Evolutionary conservation across 768 basidiomycete genomes (phyloP).

Genomic region (Amanita fuliginea): DNA sequence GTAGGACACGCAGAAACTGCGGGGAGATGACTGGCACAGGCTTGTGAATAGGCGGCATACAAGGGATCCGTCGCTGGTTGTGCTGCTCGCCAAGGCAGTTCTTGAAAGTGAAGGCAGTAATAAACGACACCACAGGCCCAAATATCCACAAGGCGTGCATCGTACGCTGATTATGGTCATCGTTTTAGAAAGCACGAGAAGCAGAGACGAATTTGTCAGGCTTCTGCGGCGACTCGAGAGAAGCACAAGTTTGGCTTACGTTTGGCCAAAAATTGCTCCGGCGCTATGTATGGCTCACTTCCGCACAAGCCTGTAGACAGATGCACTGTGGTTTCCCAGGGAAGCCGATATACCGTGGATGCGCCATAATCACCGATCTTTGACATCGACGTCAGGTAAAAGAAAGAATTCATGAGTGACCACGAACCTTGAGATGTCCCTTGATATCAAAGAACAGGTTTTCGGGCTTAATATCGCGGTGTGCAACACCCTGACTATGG

Average conservation of each 20-base stretch:
- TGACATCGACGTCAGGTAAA: conserved; percentile 1
- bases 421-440: conserved; percentile 82
- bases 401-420: not conserved
- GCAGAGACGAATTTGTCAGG: conserved; percentile 26
- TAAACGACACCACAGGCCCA: conserved; percentile 98
- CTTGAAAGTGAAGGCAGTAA: conserved; percentile 97
- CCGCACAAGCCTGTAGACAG: conserved; percentile 96
- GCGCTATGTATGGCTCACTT: conserved; percentile 97
- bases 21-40: conserved; percentile 36
- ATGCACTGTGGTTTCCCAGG: conserved; percentile 96
- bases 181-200: conserved; percentile 10
- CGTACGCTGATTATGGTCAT: conserved; percentile 60
- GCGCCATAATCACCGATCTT: conserved; percentile 98
- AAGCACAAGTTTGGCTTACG: conserved; percentile 52
- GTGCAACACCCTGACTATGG: conserved; percentile 94
- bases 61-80: conserved; percentile 64
- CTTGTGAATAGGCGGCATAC: conserved; percentile 65
- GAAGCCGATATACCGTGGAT: conserved; percentile 96
- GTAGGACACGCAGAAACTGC: conserved; percentile 38
- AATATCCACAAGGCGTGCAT: conserved; percentile 93
- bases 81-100: conserved; percentile 95
- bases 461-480: conserved; percentile 97
- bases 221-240: conserved; percentile 15
- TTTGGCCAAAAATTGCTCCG: conserved; percentile 94
- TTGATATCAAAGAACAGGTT: conserved; percentile 90